phyloP scores from a whole-genome alignment of 176 grass and related monocot species.

The Tillandsia fasciculata region DNA sequence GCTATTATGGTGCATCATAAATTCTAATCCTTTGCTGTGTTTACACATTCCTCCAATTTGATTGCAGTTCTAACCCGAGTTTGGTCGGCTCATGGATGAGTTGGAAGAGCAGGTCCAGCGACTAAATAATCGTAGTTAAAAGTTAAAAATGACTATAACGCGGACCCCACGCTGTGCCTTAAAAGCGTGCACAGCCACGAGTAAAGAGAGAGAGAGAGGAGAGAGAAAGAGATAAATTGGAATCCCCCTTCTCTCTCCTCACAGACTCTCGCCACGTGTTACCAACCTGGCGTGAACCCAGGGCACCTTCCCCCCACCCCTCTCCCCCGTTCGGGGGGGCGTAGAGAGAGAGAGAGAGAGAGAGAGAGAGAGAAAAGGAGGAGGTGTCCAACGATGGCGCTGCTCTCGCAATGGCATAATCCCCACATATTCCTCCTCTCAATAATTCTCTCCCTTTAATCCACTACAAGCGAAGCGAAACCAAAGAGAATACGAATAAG shows the following conservation, averaged over 20 bases:
- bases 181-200: neutral
- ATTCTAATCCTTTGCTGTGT: too few species aligned
- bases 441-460: neutral
- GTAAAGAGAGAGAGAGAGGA: too few species aligned
- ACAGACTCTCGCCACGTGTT: slow-evolving; percentile 18
- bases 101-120: too few species aligned
- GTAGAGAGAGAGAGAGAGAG: slow-evolving; percentile 11
- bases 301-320: slow-evolving; percentile 14
- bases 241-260: slow-evolving; percentile 1
- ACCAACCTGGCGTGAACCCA: slow-evolving; percentile 18
- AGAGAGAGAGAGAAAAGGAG: slow-evolving; percentile 6
- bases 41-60: too few species aligned
- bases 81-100: too few species aligned
- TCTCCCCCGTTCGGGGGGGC: slow-evolving; percentile 7
- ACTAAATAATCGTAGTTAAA: too few species aligned
- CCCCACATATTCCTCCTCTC: neutral
- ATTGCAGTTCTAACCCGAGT: too few species aligned
- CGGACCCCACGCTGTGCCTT: neutral
- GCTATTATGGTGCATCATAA: too few species aligned
- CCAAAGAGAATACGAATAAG: neutral
- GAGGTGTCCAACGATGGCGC: neutral
- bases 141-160: neutral
- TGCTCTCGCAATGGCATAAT: slow-evolving; percentile 13
- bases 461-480: neutral
- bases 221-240: neutral